Conservation (phyloP, 768 basidiomycete genomes). For the Xerocomellus dryophilus region DNA sequence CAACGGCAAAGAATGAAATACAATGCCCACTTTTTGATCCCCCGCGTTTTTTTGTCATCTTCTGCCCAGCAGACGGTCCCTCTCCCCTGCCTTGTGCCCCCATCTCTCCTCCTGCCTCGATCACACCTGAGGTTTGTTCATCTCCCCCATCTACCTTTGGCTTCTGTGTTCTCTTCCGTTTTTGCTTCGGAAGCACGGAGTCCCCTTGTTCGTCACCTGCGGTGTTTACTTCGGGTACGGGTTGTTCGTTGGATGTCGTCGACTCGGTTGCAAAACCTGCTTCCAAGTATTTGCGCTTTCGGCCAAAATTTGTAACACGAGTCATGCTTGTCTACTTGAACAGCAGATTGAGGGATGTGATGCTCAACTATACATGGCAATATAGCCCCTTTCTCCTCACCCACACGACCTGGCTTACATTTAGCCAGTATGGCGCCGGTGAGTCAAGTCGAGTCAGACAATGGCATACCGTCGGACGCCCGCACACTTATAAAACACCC, state of each 20-base stretch:
- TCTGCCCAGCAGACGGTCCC: conserved; percentile 11
- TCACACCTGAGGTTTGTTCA: conserved; percentile 2
- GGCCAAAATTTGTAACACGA: conserved; percentile 68
- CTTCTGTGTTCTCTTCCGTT: conserved; percentile 54
- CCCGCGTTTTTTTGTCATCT: conserved; percentile 31
- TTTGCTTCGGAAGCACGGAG: conserved; percentile 46
- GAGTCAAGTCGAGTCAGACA: too few relatives aligned
- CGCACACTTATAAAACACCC: background rate
- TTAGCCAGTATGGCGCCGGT: too few relatives aligned
- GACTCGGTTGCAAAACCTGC: conserved; percentile 45
- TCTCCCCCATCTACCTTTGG: conserved; percentile 27
- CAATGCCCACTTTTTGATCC: conserved; percentile 22
- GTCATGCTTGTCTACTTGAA: too few relatives aligned
- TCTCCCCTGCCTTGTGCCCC: conserved; percentile 20
- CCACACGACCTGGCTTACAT: background rate
- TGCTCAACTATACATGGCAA: too few relatives aligned
- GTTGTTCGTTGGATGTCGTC: background rate
- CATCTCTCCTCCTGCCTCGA: conserved; percentile 16
- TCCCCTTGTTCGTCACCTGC: conserved; percentile 7
- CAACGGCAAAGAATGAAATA: background rate
- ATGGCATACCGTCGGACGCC: background rate
- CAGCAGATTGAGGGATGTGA: too few relatives aligned
- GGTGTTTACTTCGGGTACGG: background rate
- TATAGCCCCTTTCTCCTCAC: conserved; percentile 1
- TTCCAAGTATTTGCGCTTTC: conserved; percentile 68